Evolutionary conservation across 2,329 filamentous ascomycete genomes (phyloP).

Genomic region (Elsinoe necatrix): DNA sequence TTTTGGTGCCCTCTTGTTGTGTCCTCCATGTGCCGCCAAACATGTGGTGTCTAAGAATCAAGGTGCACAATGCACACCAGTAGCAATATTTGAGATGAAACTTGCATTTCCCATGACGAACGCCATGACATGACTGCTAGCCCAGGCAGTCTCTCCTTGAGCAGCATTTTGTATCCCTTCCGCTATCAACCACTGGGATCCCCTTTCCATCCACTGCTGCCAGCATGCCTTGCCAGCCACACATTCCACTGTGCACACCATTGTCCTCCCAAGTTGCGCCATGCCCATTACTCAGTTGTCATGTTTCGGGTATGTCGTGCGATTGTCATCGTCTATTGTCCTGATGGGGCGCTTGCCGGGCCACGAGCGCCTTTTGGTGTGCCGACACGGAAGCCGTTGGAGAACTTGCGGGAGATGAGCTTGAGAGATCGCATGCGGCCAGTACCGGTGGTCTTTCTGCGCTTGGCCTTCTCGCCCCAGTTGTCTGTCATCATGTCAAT

Average conservation of each 20-base stretch:
- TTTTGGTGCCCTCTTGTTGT: too few species aligned
- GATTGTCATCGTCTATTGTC: not conserved
- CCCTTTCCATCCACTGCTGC: not conserved
- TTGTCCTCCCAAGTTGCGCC: not conserved
- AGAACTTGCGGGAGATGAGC: constrained; percentile 84
- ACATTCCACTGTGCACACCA: not conserved
- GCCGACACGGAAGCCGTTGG: constrained; percentile 95
- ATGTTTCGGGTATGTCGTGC: constrained; percentile 3
- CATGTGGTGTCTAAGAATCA: not conserved
- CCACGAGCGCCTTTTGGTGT: constrained; percentile 75
- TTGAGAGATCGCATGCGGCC: constrained; percentile 95
- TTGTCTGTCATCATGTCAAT: constrained; percentile 58
- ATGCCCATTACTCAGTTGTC: constrained; percentile 5
- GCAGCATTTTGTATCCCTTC: not conserved
- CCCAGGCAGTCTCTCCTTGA: not conserved
- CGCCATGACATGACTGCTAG: constrained; percentile 11
- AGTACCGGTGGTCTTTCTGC: constrained; percentile 97
- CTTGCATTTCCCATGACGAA: constrained; percentile 14
- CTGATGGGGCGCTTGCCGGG: constrained; percentile 35
- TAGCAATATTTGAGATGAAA: not conserved
- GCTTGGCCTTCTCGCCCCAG: constrained; percentile 99
- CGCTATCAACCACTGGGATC: not conserved
- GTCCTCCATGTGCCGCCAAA: not conserved
- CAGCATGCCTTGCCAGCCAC: not conserved
- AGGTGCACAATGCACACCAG: not conserved